Conservation (phyloP, 2,329 filamentous ascomycete species). For the Fusarium sp. region DNA sequence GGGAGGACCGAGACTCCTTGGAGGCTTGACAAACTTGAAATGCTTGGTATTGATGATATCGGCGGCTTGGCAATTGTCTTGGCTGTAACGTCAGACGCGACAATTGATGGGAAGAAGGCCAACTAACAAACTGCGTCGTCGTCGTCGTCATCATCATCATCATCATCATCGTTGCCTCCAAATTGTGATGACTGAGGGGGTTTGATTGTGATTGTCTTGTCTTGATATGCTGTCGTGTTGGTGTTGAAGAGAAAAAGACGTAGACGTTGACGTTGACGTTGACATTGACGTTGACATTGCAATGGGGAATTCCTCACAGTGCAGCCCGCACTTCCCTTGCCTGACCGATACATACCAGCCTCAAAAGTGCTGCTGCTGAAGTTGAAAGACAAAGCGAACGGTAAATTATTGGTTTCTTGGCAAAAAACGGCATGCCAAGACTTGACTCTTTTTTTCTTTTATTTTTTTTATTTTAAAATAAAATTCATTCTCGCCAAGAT, state of each 20-base stretch:
- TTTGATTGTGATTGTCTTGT: background rate
- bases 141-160: too few relatives aligned
- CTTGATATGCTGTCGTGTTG: background rate
- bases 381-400: too few relatives aligned
- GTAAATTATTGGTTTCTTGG: constrained; percentile 14
- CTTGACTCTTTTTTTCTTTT: background rate
- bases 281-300: too few relatives aligned
- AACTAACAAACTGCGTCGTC: constrained; percentile 6
- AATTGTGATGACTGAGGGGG: background rate
- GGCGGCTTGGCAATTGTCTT: constrained; percentile 18
- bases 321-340: background rate
- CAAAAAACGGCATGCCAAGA: constrained; percentile 18
- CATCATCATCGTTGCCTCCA: constrained; percentile 2
- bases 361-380: background rate
- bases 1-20: constrained; percentile 25
- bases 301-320: too few relatives aligned
- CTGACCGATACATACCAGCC: background rate
- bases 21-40: constrained; percentile 1
- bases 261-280: too few relatives aligned
- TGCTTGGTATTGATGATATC: constrained; percentile 24
- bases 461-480: too few relatives aligned
- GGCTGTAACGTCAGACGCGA: constrained; percentile 22
- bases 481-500: constrained; percentile 10
- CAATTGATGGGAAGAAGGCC: constrained; percentile 9
- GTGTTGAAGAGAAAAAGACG: too few relatives aligned